Evolutionary conservation across 179 eudicot genomes (phyloP), one percentile per base, ranked within the genome.

Genomic region (Pouteria campechiana): DNA sequence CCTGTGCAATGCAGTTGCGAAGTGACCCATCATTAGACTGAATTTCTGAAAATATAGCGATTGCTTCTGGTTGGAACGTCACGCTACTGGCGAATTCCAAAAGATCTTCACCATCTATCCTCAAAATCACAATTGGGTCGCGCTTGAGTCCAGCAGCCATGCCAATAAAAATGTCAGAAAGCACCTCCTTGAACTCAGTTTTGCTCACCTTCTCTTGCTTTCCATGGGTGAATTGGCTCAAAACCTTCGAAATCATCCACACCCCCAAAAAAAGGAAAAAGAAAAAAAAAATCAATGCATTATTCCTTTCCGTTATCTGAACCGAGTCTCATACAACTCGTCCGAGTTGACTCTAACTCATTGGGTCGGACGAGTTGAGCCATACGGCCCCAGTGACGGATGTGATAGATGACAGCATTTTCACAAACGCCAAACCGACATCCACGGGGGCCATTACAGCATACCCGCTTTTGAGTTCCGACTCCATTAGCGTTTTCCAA

Each of bases 81-180:
- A 83, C 64, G 43, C 72, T 37, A 0, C 40, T 58, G 18, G 81
- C 47, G 30, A 75, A 89, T 64, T 85, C 93, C 3, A 38, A 50
- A 3, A 89, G 93, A 36, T 89, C 93, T 56, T 76, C 86, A 2
- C 97, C 97, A 39, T 89, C 97, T 4, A 89, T 85, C 6, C 97
- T 89, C 8, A 89, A 79, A 46, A 89, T 85, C 31, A 89, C 81
- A 42, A 86, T 71, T 2, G 97, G 90, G 39, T 89, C 93, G 10
- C 97, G 74, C 67, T 85, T 81, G 17, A 89, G 52, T 25, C 97
- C 97, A 25, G 85, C 78, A 39, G 97, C 93, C 95, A 89, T 89
- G 68, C 93, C 95, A 59, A 76, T 10, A 17, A 81, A 55, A 55
- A 81, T 73, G 61, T 81, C 89, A 18, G 82, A 76, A 17, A 76